A percentile compares a stretch with the other conserved stretches of the same genome.
Evolutionary conservation across 2,329 filamentous ascomycete species (phyloP).

Genomic region (Fusarium aywerte): DNA sequence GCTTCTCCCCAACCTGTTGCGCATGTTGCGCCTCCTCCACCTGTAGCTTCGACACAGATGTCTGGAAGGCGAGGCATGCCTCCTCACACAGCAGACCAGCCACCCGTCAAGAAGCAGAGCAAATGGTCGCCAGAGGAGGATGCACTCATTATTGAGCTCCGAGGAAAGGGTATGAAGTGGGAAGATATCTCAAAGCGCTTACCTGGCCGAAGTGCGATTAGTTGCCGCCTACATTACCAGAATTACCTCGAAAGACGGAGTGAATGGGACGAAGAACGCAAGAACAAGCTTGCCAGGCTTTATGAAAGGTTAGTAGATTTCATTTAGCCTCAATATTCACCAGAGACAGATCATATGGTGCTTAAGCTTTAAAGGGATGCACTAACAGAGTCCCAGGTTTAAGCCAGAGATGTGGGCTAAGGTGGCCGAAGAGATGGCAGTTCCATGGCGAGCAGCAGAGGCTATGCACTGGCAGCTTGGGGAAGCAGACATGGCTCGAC

Average conservation of each 20-base stretch:
- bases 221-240: conserved; percentile 93
- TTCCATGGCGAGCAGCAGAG: conserved; percentile 95
- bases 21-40: conserved; percentile 40
- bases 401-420: conserved; percentile 98
- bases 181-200: conserved; percentile 95
- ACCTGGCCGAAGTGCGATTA: conserved; percentile 91
- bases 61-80: conserved; percentile 50
- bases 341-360: not conserved
- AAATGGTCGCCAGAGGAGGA: conserved; percentile 98
- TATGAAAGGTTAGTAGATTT: conserved; percentile 83
- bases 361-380: not conserved
- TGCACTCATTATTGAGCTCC: conserved; percentile 89
- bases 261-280: conserved; percentile 97
- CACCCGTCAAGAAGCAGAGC: conserved; percentile 90
- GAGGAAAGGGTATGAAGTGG: conserved; percentile 96
- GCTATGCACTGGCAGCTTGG: conserved; percentile 99
- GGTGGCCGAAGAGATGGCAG: conserved; percentile 92
- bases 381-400: conserved; percentile 69
- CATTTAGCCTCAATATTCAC: not conserved
- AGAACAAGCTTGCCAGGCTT: conserved; percentile 93
- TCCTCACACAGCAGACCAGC: conserved; percentile 69
- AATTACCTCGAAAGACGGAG: conserved; percentile 94
- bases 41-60: conserved; percentile 51
- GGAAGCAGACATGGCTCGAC: conserved; percentile 90
- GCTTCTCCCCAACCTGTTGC: conserved; percentile 39